Evolutionary conservation across 352 stramenopile genomes (phyloP).

Genomic region (Blastocystis sp.): DNA sequence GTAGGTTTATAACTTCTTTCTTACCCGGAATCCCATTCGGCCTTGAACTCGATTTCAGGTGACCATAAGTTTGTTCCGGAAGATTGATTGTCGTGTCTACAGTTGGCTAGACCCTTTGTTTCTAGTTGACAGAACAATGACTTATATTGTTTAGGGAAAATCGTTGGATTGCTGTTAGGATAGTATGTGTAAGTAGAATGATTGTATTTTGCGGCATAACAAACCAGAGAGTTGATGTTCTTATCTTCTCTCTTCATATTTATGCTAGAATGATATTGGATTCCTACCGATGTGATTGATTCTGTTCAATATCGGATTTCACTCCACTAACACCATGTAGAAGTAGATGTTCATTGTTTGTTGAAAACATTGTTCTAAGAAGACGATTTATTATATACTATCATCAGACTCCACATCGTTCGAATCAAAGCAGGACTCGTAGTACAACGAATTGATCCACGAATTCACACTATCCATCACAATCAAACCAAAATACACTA

Average conservation of each 20-base stretch:
- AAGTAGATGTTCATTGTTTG: neutral
- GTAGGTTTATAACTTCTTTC: neutral
- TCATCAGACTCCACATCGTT: neutral
- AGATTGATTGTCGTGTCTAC: slow-evolving; percentile 33
- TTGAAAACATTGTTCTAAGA: neutral
- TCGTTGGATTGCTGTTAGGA: neutral
- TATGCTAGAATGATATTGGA: slow-evolving; percentile 9
- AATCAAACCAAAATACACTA: neutral
- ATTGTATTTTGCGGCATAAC: slow-evolving; percentile 3
- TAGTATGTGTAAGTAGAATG: neutral
- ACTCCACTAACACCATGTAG: slow-evolving; percentile 47
- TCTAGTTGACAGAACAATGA: neutral
- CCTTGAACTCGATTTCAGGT: neutral
- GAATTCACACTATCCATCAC: slow-evolving; percentile 11
- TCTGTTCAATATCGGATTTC: slow-evolving; percentile 35
- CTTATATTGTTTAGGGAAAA: neutral
- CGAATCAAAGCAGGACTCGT: neutral
- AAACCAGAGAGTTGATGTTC: neutral
- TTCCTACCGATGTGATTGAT: neutral
- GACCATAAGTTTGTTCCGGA: slow-evolving; percentile 55
- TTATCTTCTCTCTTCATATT: neutral
- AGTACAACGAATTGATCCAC: slow-evolving; percentile 45
- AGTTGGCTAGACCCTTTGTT: neutral
- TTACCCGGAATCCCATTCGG: slow-evolving; percentile 34
- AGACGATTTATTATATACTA: neutral